Conservation (phyloP, 2,329 filamentous ascomycete species). For the Apiospora marii region DNA sequence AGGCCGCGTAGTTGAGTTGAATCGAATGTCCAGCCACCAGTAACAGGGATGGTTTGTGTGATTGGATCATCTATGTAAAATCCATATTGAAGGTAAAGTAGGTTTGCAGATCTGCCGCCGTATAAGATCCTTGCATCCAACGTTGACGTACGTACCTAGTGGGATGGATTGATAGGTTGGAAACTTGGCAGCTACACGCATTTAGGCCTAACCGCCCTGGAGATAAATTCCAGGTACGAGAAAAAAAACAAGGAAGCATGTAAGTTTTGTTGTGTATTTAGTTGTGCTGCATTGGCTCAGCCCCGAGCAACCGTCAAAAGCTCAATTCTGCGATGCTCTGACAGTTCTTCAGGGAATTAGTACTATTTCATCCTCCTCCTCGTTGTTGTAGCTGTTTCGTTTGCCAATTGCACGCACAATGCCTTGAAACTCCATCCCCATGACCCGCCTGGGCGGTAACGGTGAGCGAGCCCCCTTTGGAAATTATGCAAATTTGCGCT, state of each 20-base stretch:
- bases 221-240: neutral
- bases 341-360: neutral
- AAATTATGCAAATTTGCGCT: constrained; percentile 18
- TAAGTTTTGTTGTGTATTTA: neutral
- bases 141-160: neutral
- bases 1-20: neutral
- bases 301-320: neutral
- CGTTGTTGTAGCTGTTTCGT: constrained; percentile 9
- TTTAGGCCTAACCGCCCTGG: constrained; percentile 4
- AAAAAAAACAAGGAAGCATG: constrained; percentile 6
- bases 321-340: neutral
- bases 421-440: constrained; percentile 31
- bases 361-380: neutral
- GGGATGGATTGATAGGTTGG: constrained; percentile 1
- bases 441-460: constrained; percentile 36
- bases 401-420: constrained; percentile 14
- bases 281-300: constrained; percentile 3
- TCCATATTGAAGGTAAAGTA: neutral
- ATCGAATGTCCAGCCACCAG: neutral
- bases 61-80: neutral
- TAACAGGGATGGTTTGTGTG: neutral
- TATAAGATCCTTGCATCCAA: neutral
- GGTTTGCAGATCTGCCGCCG: constrained; percentile 17
- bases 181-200: neutral
- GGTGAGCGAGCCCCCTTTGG: constrained; percentile 31